These are phyloP conservation scores for Polygonum maritimum DNA, from an alignment of 148 eudicot species.

Conservation along the genomic window DNA sequence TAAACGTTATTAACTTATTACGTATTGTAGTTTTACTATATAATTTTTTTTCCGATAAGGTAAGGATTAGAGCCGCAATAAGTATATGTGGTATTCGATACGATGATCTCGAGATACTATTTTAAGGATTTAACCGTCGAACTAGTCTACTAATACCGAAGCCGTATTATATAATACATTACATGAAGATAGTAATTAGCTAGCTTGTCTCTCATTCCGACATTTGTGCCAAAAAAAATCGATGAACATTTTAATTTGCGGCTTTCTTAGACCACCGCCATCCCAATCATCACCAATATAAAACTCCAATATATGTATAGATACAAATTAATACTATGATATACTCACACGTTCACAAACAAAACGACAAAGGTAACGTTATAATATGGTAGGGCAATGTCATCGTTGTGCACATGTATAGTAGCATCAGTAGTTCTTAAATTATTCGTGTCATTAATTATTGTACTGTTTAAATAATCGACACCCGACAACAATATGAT, in stretches of 20 bases:
- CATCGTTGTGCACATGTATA: neutral
- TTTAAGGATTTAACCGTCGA: too few relatives aligned
- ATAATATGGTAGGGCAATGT: neutral
- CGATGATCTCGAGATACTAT: too few relatives aligned
- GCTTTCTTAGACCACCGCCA: slow-evolving; percentile 4
- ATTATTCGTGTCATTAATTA: neutral
- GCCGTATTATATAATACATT: too few relatives aligned
- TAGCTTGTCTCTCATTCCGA: neutral
- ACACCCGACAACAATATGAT: neutral
- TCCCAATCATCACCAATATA: neutral
- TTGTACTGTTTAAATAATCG: neutral
- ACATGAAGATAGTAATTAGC: too few relatives aligned
- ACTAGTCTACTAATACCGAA: too few relatives aligned
- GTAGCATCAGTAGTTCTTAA: neutral
- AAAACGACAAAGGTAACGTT: neutral
- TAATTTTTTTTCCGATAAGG: too few relatives aligned
- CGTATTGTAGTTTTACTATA: neutral
- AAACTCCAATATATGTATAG: too few relatives aligned
- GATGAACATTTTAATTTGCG: neutral
- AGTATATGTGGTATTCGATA: too few relatives aligned
- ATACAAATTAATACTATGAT: too few relatives aligned
- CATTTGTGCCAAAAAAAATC: neutral
- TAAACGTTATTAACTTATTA: too few relatives aligned
- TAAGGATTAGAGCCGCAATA: too few relatives aligned
- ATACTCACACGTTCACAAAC: neutral